Evolutionary conservation across 768 basidiomycete genomes (phyloP), one percentile per base, ranked within the genome.

Genomic region (Tylopilus balloui): DNA sequence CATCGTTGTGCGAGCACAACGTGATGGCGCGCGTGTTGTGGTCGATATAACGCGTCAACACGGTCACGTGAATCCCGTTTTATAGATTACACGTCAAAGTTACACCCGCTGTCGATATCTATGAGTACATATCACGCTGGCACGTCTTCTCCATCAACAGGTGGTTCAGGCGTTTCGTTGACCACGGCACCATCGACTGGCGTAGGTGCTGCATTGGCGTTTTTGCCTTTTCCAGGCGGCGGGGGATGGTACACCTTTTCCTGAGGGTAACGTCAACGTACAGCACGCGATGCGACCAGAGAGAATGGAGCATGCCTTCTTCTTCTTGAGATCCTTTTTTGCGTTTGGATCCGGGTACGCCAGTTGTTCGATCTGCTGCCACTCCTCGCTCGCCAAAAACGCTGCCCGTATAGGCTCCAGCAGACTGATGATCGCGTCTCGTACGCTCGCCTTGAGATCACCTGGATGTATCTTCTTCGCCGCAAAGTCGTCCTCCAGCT

Each of bases 271-370:
- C 12, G 41, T 54, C 4, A 60, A 35, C 19, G 6, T 23, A 9
- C 10, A 29, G 3, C 34, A 11, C 41, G 17, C 37, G 4, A 24
- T 20, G 42, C 24, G 4, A 34, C 3, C 6, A 2, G 2, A 28
- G 7, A 46, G 2, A 41, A 19, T 9, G 7, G 42, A 14, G 19
- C 48, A 31, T 7, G 9, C 42, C 73, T 86, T 86, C 67, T 87
- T 89, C 69, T 76, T 75, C 52, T 82, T 83, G 55, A 78, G 76
- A 54, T 77, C 77, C 9, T 74, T 71, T 57, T 82, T 80, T 0
- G 78, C 79, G 43, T 79, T 83, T 0, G 80, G 80, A 65, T 84
- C 79, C 1, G 93, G 92, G 71, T 97, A 99, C 11, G 92, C 96
- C 19, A 85, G 69, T 60, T 75, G 78, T 62, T 86, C 86, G 6